Evolutionary conservation across 805 yeast species (phyloP).

Genomic region (Saccharomyces paradoxus): DNA sequence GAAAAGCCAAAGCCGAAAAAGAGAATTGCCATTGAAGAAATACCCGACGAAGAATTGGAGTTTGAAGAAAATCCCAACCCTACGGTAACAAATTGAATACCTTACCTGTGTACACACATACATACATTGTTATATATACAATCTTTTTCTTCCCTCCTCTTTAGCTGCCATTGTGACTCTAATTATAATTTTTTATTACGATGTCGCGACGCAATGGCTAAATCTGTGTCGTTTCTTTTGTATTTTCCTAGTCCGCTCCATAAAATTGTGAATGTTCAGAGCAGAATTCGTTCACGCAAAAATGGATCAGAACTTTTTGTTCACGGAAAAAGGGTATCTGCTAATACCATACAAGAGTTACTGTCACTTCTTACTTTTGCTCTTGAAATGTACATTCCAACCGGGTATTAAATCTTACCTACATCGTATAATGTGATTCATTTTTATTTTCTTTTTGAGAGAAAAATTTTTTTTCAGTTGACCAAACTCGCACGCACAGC

Average conservation of each 20-base stretch:
- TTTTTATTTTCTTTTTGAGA: neutral
- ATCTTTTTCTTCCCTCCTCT: neutral
- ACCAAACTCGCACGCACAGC: neutral
- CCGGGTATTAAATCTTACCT: neutral
- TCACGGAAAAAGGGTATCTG: neutral
- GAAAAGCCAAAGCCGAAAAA: constrained; percentile 35
- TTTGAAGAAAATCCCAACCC: constrained; percentile 43
- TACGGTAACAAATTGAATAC: constrained; percentile 43
- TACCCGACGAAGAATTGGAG: constrained; percentile 41
- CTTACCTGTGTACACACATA: neutral
- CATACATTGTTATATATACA: neutral
- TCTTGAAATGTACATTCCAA: neutral
- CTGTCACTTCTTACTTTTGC: neutral
- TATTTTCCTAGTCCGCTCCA: too few species aligned
- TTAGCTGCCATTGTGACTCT: neutral
- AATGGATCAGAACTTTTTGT: neutral
- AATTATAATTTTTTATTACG: too few species aligned
- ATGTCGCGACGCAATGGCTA: neutral
- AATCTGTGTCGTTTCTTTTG: neutral
- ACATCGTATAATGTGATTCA: neutral
- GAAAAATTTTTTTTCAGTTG: neutral
- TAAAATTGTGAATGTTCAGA: too few species aligned
- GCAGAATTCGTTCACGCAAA: neutral
- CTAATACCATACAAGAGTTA: neutral
- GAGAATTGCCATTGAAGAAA: constrained; percentile 40